These are phyloP conservation scores for Aspergillus mulundensis DNA, from an alignment of 495 filamentous ascomycete genomes.

Conservation along the genomic window DNA sequence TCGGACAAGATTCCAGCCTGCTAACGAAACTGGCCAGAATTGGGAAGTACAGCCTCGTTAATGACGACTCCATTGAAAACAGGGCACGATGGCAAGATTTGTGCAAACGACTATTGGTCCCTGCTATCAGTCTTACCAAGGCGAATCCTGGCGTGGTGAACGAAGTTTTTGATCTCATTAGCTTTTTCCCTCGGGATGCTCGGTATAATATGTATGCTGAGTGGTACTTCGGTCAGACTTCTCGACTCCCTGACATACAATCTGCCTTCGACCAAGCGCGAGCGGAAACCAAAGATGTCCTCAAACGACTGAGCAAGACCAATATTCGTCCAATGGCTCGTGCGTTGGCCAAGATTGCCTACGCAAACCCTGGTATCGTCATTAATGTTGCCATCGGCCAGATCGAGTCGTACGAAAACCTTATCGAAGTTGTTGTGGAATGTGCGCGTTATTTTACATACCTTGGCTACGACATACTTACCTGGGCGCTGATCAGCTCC, in stretches of 20 bases:
- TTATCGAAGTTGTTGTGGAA: conserved; percentile 88
- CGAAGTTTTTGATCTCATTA: conserved; percentile 78
- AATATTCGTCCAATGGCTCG: conserved; percentile 83
- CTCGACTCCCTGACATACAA: conserved; percentile 71
- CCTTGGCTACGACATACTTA: conserved; percentile 87
- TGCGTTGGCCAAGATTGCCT: conserved; percentile 79
- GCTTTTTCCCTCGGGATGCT: conserved; percentile 65
- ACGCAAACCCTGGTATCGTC: conserved; percentile 83
- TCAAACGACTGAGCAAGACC: conserved; percentile 80
- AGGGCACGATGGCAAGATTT: conserved; percentile 71
- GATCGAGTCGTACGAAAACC: conserved; percentile 86
- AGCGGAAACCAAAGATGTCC: conserved; percentile 70
- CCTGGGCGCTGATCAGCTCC: conserved; percentile 79
- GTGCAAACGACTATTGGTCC: conserved; percentile 75
- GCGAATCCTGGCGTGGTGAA: conserved; percentile 77
- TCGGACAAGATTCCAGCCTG: conserved; percentile 77
- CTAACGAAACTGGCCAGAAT: conserved; percentile 77
- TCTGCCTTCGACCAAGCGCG: conserved; percentile 71
- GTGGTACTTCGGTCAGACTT: conserved; percentile 77
- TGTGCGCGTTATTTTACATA: conserved; percentile 90
- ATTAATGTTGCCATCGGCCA: conserved; percentile 81
- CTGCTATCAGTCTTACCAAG: conserved; percentile 76
- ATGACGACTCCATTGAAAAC: conserved; percentile 68
- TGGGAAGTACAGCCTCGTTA: conserved; percentile 65
- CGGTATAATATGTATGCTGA: conserved; percentile 91